These are phyloP conservation scores for Backusella liffmaniae DNA, from an alignment of 192 early-diverging fungal species.

Conservation along the genomic window DNA sequence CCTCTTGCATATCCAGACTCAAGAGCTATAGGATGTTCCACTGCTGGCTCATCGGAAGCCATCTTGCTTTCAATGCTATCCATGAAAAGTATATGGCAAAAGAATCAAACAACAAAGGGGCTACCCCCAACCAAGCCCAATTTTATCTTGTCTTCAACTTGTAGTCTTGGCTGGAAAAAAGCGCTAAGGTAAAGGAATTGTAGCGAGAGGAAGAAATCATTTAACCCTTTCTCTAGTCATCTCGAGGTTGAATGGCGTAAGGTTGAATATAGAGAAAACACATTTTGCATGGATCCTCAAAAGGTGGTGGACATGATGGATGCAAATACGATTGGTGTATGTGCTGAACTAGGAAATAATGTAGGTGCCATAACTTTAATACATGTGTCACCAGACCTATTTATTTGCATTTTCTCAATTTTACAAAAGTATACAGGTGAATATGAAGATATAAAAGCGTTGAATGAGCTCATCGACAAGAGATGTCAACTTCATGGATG, in stretches of 20 bases:
- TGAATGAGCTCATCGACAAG: constrained; percentile 60
- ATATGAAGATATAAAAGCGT: constrained; percentile 69
- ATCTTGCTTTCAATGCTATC: constrained; percentile 73
- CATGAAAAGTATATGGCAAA: constrained; percentile 77
- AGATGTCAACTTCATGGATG: constrained; percentile 59
- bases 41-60: constrained; percentile 79
- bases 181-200: background rate
- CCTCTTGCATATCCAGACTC: constrained; percentile 32
- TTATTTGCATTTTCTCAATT: background rate
- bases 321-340: constrained; percentile 85
- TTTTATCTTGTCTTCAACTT: constrained; percentile 71
- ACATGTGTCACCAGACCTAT: too few species aligned
- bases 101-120: constrained; percentile 52
- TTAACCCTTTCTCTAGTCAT: background rate
- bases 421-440: constrained; percentile 67
- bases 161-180: constrained; percentile 49
- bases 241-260: constrained; percentile 38
- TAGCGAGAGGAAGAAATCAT: background rate
- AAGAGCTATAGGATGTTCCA: constrained; percentile 62
- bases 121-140: constrained; percentile 71
- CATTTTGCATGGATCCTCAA: constrained; percentile 58
- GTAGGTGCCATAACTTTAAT: background rate
- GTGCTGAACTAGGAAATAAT: constrained; percentile 71
- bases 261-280: constrained; percentile 28
- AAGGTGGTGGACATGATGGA: constrained; percentile 68